Evolutionary conservation across 257 asterid genomes (phyloP).

Genomic region (Gynochthodes officinalis): DNA sequence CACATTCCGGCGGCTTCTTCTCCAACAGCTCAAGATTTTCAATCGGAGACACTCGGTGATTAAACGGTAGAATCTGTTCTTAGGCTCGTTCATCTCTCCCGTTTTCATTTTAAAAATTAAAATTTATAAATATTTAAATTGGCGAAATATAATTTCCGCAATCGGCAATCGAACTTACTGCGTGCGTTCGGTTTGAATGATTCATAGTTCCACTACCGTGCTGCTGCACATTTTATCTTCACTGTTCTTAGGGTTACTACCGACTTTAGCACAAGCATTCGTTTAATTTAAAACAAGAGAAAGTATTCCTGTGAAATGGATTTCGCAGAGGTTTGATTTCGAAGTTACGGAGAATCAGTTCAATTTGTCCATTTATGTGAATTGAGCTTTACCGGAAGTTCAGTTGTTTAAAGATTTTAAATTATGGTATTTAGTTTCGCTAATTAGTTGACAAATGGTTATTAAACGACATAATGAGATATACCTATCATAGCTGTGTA

Average conservation of each 20-base stretch:
- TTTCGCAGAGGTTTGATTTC: not conserved
- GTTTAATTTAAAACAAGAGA: not conserved
- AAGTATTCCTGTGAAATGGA: not conserved
- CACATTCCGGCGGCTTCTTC: conserved; percentile 1
- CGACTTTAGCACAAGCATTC: not conserved
- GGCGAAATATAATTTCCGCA: not conserved
- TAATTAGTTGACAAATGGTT: not conserved
- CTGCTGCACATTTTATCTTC: not conserved
- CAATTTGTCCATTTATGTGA: not conserved
- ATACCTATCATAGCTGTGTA: not conserved
- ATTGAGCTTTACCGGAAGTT: not conserved
- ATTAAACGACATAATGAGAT: not conserved
- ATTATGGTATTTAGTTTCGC: not conserved
- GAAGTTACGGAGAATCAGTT: too few relatives aligned
- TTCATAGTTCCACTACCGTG: too few relatives aligned
- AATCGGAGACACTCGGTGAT: conserved; percentile 8
- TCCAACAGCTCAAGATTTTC: not conserved
- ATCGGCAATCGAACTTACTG: not conserved
- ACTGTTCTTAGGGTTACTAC: conserved; percentile 10
- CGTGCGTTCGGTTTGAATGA: not conserved
- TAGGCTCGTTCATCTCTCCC: conserved; percentile 8
- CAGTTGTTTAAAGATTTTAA: not conserved
- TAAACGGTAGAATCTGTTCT: not conserved
- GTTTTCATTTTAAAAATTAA: not conserved
- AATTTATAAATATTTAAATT: not conserved